Evolutionary conservation across 1,139 yeast species (phyloP), one percentile per base, ranked within the genome.

Genomic region (Keqinozyma sinolaborantium): DNA sequence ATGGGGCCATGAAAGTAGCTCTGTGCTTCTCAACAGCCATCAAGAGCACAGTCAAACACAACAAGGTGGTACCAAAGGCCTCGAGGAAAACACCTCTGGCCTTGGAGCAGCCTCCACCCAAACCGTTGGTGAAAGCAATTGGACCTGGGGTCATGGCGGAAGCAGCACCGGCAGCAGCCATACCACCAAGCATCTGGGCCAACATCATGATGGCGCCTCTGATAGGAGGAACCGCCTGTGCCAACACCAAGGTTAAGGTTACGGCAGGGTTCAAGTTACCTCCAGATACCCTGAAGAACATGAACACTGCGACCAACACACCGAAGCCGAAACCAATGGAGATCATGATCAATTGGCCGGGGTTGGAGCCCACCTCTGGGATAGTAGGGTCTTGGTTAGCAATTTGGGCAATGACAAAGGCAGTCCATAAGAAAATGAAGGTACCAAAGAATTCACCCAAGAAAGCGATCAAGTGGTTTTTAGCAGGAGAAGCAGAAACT

Each of bases 211-310:
- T 56, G 25, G 65, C 58, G 45, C 85, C 92, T 57, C 95, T 77
- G 25, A 81, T 38, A 35, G 92, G 88, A 27, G 86, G 74, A 40
- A 83, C 71, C 33, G 88, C 94, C 41, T 83, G 74, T 16, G 84
- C 83, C 31, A 83, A 63, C 14, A 79, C 72, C 52, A 86, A 66
- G 23, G 92, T 67, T 33, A 85, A 65, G 23, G 95, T 81, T 30
- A 87, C 95, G 30, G 95, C 90, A 8, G 96, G 96, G 65, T 87
- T 87, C 55, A 86, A 73, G 61, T 85, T 85, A 64, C 95, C 95
- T 52, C 95, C 95, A 31, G 94, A 83, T 40, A 86, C 74, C 58
- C 90, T 78, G 63, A 74, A 83, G 50, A 85, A 81, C 53, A 81
- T 66, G 54, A 82, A 80, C 31, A 84, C 85, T 41, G 77, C 76